Evolutionary conservation across 1,284 basidiomycete species (phyloP).

Genomic region (Coriolopsis trogii): DNA sequence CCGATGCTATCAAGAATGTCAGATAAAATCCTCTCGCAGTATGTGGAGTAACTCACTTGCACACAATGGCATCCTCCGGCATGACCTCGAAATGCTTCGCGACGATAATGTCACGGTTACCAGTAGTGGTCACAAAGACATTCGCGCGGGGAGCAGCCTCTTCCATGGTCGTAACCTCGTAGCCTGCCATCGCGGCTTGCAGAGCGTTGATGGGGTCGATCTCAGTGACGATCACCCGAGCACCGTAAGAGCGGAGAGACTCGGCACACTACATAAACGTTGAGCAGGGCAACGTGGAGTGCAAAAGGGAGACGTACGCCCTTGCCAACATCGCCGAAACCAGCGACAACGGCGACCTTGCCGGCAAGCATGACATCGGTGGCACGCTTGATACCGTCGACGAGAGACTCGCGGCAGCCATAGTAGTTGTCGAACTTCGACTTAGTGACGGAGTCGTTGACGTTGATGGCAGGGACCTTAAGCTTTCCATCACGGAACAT

Average conservation of each 20-base stretch:
- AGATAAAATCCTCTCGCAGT: neutral
- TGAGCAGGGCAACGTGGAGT: constrained; percentile 2
- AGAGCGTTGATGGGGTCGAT: constrained; percentile 99
- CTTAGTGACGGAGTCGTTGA: constrained; percentile 99
- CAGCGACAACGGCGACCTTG: constrained; percentile 98
- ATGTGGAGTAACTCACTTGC: constrained; percentile 78
- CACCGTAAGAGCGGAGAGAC: constrained; percentile 95
- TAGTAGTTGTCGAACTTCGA: constrained; percentile 99
- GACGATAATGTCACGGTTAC: constrained; percentile 98
- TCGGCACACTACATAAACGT: constrained; percentile 80
- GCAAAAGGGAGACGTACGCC: constrained; percentile 65
- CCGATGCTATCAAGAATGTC: constrained; percentile 69
- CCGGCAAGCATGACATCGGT: constrained; percentile 99
- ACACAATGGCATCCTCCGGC: constrained; percentile 99
- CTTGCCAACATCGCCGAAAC: constrained; percentile 99
- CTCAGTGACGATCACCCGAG: constrained; percentile 96
- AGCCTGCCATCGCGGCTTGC: constrained; percentile 99
- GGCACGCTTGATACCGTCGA: constrained; percentile 99
- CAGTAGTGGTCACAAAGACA: constrained; percentile 98
- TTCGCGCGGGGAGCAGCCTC: constrained; percentile 89
- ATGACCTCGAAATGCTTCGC: constrained; percentile 92
- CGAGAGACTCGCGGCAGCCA: constrained; percentile 98
- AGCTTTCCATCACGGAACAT: constrained; percentile 94
- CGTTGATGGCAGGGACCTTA: constrained; percentile 99
- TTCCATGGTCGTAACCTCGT: constrained; percentile 99